A percentile compares a stretch with the other conserved stretches of the same genome.
Evolutionary conservation across 306 rosid genomes (phyloP).

Genomic region (Heteromeles arbutifolia): DNA sequence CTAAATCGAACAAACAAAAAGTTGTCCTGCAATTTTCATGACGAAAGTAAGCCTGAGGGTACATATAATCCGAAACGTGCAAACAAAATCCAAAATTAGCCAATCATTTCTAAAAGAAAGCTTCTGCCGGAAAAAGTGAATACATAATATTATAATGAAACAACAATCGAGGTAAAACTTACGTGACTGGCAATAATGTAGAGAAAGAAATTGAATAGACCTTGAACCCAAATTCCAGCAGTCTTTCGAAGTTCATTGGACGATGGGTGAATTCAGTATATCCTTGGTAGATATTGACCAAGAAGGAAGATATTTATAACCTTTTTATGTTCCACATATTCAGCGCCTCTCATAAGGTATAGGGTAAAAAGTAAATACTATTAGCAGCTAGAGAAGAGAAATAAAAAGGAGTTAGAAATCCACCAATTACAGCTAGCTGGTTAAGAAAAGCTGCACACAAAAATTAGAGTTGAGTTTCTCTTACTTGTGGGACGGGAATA

Average conservation of each 20-base stretch:
- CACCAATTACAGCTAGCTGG: no score
- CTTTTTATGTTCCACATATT: neutral
- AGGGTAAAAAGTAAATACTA: neutral
- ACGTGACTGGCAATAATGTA: no score
- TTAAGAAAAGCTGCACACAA: no score
- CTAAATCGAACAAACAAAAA: no score
- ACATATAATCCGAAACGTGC: no score
- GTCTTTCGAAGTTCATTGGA: neutral
- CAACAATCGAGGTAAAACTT: neutral
- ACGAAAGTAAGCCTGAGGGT: no score
- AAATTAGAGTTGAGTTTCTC: neutral
- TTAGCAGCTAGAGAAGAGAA: constrained; percentile 7
- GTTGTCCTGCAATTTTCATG: no score
- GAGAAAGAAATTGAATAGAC: constrained; percentile 5
- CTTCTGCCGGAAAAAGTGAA: no score
- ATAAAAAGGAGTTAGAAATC: neutral
- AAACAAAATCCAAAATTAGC: no score
- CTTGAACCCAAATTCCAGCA: constrained; percentile 6
- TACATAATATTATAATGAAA: neutral
- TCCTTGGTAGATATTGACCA: constrained; percentile 15
- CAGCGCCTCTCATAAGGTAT: neutral
- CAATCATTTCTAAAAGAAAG: no score
- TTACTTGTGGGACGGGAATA: constrained; percentile 19
- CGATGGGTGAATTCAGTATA: neutral
- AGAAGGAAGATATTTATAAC: constrained; percentile 5